Evolutionary conservation across 225 moss, liverwort and hornwort genomes (phyloP).

Genomic region (Straminergon stramineum): DNA sequence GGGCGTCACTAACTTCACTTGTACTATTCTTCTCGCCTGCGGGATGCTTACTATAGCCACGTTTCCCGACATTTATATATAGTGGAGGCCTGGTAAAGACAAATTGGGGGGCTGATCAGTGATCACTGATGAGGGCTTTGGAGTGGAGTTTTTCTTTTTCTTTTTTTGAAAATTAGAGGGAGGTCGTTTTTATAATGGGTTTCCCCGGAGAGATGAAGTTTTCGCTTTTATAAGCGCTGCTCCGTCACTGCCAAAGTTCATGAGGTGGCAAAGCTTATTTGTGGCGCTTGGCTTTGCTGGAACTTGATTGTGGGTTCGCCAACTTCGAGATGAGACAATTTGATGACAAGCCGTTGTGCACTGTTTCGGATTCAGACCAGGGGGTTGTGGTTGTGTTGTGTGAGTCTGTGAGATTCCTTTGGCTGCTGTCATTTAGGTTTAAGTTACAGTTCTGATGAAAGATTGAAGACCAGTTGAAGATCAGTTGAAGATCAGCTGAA

Average conservation of each 20-base stretch:
- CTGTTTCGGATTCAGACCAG: background rate
- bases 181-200: background rate
- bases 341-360: background rate
- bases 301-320: background rate
- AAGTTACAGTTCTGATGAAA: background rate
- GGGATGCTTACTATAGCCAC: background rate
- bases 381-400: background rate
- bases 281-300: background rate
- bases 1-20: background rate
- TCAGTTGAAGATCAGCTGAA: background rate
- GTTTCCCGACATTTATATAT: slow-evolving; percentile 4
- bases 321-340: slow-evolving; percentile 19
- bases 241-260: background rate
- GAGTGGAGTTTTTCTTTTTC: background rate
- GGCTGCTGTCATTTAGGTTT: background rate
- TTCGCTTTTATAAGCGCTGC: background rate
- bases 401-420: background rate
- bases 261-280: background rate
- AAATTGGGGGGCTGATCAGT: background rate
- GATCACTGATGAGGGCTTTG: background rate
- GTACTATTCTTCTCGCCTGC: background rate
- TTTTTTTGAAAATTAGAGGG: background rate
- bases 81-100: background rate
- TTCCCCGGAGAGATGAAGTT: background rate
- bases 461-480: background rate